Evolutionary conservation across 1,284 basidiomycete species (phyloP).

Genomic region (Mycosarcoma maydis): DNA sequence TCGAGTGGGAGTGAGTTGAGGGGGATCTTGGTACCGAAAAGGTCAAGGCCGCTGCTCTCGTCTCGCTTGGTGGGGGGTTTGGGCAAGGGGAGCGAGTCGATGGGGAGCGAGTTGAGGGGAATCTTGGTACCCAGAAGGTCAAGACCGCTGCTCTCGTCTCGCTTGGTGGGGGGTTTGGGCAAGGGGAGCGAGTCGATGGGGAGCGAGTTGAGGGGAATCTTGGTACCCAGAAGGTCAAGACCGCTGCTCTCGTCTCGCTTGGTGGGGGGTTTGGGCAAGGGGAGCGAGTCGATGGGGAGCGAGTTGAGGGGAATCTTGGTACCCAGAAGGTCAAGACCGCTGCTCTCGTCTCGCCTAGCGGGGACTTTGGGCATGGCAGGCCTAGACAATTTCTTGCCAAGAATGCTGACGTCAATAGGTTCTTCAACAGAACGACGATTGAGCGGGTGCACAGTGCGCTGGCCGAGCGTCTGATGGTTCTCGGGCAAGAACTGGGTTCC

Average conservation of each 20-base stretch:
- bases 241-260: slow-evolving; percentile 15
- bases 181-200: slow-evolving; percentile 2
- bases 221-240: slow-evolving; percentile 21
- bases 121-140: too few relatives aligned
- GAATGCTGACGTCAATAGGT: slow-evolving; percentile 12
- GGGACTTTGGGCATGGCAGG: slow-evolving; percentile 10
- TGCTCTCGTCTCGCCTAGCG: slow-evolving; percentile 8
- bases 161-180: too few relatives aligned
- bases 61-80: too few relatives aligned
- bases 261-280: slow-evolving; percentile 8
- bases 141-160: too few relatives aligned
- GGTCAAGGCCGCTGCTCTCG: too few relatives aligned
- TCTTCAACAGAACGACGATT: slow-evolving; percentile 21
- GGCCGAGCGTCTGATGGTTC: slow-evolving; percentile 32
- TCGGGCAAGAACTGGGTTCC: slow-evolving; percentile 14
- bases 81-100: slow-evolving; percentile 4
- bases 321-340: slow-evolving; percentile 28
- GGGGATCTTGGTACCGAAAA: too few relatives aligned
- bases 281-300: background rate
- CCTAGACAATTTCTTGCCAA: slow-evolving; percentile 11
- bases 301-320: slow-evolving; percentile 10
- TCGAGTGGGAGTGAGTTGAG: too few relatives aligned
- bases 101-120: too few relatives aligned
- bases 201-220: slow-evolving; percentile 8
- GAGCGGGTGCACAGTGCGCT: slow-evolving; percentile 29